Evolutionary conservation across 169 alveolate genomes (phyloP), one percentile per base, ranked within the genome.

Genomic region (Hepatocystis sp.): DNA sequence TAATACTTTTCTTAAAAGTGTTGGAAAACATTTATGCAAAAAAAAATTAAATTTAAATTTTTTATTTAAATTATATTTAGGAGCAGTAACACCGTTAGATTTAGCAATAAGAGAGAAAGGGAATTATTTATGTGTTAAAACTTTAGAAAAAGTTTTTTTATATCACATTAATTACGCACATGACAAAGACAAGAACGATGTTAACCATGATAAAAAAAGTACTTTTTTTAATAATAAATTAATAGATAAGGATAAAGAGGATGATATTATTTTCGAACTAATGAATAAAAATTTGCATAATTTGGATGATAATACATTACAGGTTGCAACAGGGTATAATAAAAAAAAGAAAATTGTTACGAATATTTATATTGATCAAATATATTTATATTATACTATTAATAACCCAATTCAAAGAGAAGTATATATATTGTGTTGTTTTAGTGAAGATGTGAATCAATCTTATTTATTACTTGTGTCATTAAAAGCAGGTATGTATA

Each of bases 341-440:
- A 10, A 40, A 1, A 13, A 64, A 15, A 44, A 44, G 32, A 58
- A 39, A 34, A 58, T 2, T 0, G 13, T n/a, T 42, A 15, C 46
- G 10, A 36, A 58, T 27, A 76, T 71, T 49, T 58, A 46, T 34
- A 76, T 76, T 49, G 88, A 76, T 42, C 64, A 64, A 19, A 76
- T 76, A 13, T 32, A 36, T 36, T 47, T 60, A 11, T 76, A 76
- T 46, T 64, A 76, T 28, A 76, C 88, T 7, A 76, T 76, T 76
- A 63, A 76, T 36, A 76, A 76, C 44, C 88, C 88, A 1, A 76
- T 76, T 42, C 88, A 76, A 40, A 76, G 58, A 64, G 88, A 76
- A 58, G 49, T 76, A 25, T 15, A 76, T 21, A 66, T 58, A 39
- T 27, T 76, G 51, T 76, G 88, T 27, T 76, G 47, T 25, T 76